Base-by-base conservation (phyloP, 1,284 basidiomycete genomes). In the Taiwanofungus camphoratus region DNA sequence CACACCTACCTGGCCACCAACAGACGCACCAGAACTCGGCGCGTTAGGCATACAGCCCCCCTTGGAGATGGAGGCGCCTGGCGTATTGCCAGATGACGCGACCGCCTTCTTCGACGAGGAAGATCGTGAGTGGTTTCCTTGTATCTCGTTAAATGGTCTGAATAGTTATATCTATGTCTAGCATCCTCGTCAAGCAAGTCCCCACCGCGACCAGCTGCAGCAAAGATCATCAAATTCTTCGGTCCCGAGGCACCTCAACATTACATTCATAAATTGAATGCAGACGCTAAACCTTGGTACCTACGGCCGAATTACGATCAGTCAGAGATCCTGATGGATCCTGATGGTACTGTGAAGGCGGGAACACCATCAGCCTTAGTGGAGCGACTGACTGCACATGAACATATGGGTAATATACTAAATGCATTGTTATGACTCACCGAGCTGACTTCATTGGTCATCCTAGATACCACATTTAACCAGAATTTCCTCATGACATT, bases 401-500 rank as follows among this genome's bases (percentile, higher is more conserved):
- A 91, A 51, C 77, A 80, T 58, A 77, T 77, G 45, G 87, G 89
- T 89, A 55, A 58, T 74, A 64, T 24, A n/a, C 22, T 15, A 12
- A 20, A n/a, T 15, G 18, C 30, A n/a, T n/a, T n/a, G 5, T 29
- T 35, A 18, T 15, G 27, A 29, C 32, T 36, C 18, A 15, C 2
- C n/a, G 6, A 18, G 16, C 22, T 13, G 21, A 24, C 13, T 16
- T 12, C 36, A 6, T 26, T 13, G 13, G 4, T 19, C 20, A 18
- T 29, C 42, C 19, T 55, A 87, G 92, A 94, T 61, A 72, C 80
- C 0, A 78, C 80, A 5, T 99, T 91, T 67, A 89, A 83, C 61
- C 87, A 89, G 61, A 87, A 93, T 1, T 99, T 99, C 76, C 65
- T 99, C 49, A 87, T 97, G 77, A 99, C 96, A 1, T 97, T 93